phyloP scores from a whole-genome alignment of 257 asterid species.

The Anisodus tanguticus region DNA sequence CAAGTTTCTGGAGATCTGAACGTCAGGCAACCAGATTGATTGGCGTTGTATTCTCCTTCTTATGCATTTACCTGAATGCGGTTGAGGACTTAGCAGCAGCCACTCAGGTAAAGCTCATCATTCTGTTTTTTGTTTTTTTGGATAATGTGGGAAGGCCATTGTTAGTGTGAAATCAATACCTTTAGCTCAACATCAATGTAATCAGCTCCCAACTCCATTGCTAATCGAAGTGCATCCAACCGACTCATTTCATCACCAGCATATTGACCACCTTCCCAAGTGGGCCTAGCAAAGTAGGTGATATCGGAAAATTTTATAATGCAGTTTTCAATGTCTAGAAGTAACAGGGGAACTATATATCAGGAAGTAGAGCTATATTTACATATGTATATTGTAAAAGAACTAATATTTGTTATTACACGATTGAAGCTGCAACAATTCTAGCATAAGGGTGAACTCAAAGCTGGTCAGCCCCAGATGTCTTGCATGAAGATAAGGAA shows the following conservation, averaged over 20 bases:
- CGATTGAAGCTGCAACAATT: not conserved
- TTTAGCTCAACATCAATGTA: slow-evolving; percentile 93
- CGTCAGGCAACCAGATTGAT: slow-evolving; percentile 13
- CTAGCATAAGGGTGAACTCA: not conserved
- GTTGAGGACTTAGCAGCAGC: slow-evolving; percentile 6
- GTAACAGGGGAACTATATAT: slow-evolving; percentile 14
- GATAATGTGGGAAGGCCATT: slow-evolving; percentile 12
- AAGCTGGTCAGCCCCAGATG: not conserved
- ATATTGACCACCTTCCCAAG: slow-evolving; percentile 97
- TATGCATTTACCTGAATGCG: not conserved
- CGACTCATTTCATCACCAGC: slow-evolving; percentile 83
- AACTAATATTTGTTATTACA: slow-evolving; percentile 1
- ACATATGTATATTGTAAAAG: not conserved
- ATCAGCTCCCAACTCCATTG: slow-evolving; percentile 98
- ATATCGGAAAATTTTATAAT: slow-evolving; percentile 24
- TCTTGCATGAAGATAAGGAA: slow-evolving; percentile 15
- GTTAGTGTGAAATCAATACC: slow-evolving; percentile 46
- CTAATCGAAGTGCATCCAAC: slow-evolving; percentile 64
- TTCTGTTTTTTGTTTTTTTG: not conserved
- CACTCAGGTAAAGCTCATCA: not conserved
- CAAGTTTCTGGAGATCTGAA: not conserved
- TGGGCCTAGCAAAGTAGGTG: slow-evolving; percentile 62
- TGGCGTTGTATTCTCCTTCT: slow-evolving; percentile 7
- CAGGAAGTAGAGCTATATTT: not conserved
- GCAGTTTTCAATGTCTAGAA: not conserved